These are phyloP conservation scores for Ogataea philodendri DNA, from an alignment of 805 yeast species.

Conservation along the genomic window DNA sequence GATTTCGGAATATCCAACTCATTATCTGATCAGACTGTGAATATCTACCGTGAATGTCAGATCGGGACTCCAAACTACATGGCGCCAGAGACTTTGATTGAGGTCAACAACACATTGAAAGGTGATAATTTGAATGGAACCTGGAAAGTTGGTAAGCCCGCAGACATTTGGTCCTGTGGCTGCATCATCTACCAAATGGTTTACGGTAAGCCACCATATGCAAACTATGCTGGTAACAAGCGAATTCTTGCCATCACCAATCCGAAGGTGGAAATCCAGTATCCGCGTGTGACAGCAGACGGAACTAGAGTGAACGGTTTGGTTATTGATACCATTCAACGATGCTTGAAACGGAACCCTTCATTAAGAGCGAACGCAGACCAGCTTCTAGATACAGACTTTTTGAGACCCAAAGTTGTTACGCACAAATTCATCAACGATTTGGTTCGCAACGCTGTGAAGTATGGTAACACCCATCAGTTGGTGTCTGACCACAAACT, in stretches of 20 bases:
- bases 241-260: slow-evolving; percentile 82
- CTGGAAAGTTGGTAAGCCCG: slow-evolving; percentile 88
- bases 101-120: slow-evolving; percentile 39
- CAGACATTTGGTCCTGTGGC: slow-evolving; percentile 98
- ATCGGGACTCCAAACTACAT: slow-evolving; percentile 96
- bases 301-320: slow-evolving; percentile 28
- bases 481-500: slow-evolving; percentile 36
- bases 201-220: slow-evolving; percentile 91
- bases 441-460: slow-evolving; percentile 72
- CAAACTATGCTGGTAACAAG: slow-evolving; percentile 69
- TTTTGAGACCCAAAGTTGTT: slow-evolving; percentile 72
- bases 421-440: slow-evolving; percentile 65
- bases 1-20: slow-evolving; percentile 97
- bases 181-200: slow-evolving; percentile 94
- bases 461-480: slow-evolving; percentile 56
- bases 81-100: slow-evolving; percentile 94
- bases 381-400: slow-evolving; percentile 58
- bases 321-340: slow-evolving; percentile 66
- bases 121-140: slow-evolving; percentile 34
- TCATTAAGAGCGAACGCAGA: slow-evolving; percentile 60
- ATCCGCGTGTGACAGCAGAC: slow-evolving; percentile 44
- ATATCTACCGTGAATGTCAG: slow-evolving; percentile 84
- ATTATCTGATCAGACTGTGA: slow-evolving; percentile 87
- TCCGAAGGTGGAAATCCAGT: slow-evolving; percentile 69
- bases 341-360: slow-evolving; percentile 74